Conservation (phyloP, 1,139 yeast species). For the Protomyces arabidopsidicola region DNA sequence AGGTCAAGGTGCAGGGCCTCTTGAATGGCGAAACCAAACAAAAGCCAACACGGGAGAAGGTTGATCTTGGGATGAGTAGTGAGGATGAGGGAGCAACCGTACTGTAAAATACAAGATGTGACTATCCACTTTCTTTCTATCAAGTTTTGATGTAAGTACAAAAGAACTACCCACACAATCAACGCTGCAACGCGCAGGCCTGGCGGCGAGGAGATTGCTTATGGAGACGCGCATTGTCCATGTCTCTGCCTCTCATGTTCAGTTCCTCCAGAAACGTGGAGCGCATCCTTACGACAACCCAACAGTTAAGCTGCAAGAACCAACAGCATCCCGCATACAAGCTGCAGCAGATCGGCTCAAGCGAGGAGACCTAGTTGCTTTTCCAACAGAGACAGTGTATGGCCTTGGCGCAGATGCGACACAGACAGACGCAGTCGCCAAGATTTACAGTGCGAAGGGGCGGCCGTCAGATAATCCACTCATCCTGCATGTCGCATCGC, state of each 20-base stretch:
- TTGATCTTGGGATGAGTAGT: background rate
- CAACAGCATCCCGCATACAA: slow-evolving; percentile 3
- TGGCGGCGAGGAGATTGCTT: background rate
- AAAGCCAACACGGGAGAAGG: background rate
- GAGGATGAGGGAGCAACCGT: background rate
- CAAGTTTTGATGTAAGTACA: no score
- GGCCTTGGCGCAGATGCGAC: slow-evolving; percentile 90
- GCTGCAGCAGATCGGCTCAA: slow-evolving; percentile 18
- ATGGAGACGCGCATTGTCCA: background rate
- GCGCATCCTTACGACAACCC: slow-evolving; percentile 26
- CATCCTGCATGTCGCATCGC: slow-evolving; percentile 79
- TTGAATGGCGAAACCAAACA: background rate
- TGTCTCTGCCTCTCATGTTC: background rate
- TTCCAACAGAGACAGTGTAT: slow-evolving; percentile 96
- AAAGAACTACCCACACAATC: no score
- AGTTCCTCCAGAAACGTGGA: background rate
- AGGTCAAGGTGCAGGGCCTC: background rate
- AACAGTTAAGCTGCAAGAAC: slow-evolving; percentile 2
- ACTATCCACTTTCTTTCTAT: background rate
- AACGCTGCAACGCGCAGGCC: background rate
- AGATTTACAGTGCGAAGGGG: slow-evolving; percentile 80
- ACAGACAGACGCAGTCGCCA: slow-evolving; percentile 63
- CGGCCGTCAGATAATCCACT: slow-evolving; percentile 94
- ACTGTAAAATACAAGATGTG: background rate
- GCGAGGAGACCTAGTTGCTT: slow-evolving; percentile 52